Conservation (phyloP, 139 green algal genomes). For the Zygnema circumcarinatum region DNA sequence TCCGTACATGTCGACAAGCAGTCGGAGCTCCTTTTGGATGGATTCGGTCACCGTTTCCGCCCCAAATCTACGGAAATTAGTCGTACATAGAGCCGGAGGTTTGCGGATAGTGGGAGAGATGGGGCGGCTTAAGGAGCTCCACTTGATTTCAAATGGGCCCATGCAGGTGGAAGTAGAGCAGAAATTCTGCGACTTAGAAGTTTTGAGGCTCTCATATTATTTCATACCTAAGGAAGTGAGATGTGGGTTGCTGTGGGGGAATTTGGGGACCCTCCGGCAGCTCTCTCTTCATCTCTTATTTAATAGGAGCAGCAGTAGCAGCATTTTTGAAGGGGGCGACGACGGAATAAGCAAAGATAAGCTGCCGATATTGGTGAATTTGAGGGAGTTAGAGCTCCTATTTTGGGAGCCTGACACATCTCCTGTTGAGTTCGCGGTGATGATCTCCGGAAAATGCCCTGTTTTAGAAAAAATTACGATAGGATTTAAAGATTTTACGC, state of each 20-base stretch:
- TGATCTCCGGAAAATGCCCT: background rate
- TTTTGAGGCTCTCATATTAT: background rate
- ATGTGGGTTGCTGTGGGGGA: background rate
- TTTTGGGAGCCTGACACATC: background rate
- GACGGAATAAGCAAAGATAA: background rate
- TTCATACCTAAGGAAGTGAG: background rate
- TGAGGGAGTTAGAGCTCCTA: background rate
- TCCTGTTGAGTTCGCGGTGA: background rate
- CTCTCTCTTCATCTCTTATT: background rate
- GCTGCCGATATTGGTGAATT: background rate
- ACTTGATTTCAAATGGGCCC: too few species aligned
- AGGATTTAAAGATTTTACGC: background rate
- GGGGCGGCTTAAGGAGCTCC: background rate
- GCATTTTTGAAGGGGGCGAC: background rate
- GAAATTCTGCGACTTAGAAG: background rate
- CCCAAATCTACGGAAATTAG: background rate
- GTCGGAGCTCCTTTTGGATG: background rate
- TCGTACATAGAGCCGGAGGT: background rate
- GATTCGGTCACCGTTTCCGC: background rate
- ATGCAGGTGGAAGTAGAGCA: background rate
- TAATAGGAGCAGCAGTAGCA: background rate
- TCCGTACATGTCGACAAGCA: too few species aligned
- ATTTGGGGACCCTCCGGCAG: background rate
- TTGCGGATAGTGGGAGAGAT: background rate
- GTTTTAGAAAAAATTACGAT: background rate